Base-by-base conservation (phyloP, 139 green algal species). In the Ettlia oleoabundans region DNA sequence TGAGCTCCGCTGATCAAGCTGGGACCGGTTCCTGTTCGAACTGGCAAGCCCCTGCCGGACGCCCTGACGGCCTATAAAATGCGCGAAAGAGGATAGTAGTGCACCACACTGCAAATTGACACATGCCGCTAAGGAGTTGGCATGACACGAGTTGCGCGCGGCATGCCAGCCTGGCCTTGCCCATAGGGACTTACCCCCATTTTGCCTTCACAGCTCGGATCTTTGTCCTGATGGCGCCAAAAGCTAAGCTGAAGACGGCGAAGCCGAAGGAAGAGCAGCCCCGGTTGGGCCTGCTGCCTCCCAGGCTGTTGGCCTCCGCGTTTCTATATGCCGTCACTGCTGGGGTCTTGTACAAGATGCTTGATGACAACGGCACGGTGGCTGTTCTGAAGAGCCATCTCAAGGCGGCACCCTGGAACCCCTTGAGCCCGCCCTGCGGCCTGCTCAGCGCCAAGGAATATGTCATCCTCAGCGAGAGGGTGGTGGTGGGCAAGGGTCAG, bases 361-460 rank as follows among this genome's bases (percentile, higher is more conserved):
- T 83, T 13, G 2, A 78, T 0, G n/a, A 64, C n/a, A 61, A 26
- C 28, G 84, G 84, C 58, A 53, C 67, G 28, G 10, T 66, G 37
- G 8, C 43, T 22, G 3, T 83, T 10, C 8, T 83, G 13, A 9
- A 9, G 35, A 66, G 42, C 51, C 81, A 86, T 35, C 35, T 71
- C 21, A 33, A 35, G 6, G 73, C 58, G 2, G 47, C 38, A 26
- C 41, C 62, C 6, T 70, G 51, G 42, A 74, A 65, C 37, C 84
- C 84, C 19, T 80, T 75, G 70, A 28, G 24, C 37, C 24, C n/a
- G 19, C 61, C 58, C 10, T 90, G 87, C 68, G 87, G 87, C 30
- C 52, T 84, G 28, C 38, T 91, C n/a, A 9, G 30, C 2, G 30
- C 66, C 33, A 85, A 82, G 42, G 71, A 91, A 53, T 91, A 75